A percentile compares a stretch with the other conserved stretches of the same genome.
These are phyloP conservation scores for Fragaria ananassa DNA, from an alignment of 306 rosid species.

Conservation along the genomic window DNA sequence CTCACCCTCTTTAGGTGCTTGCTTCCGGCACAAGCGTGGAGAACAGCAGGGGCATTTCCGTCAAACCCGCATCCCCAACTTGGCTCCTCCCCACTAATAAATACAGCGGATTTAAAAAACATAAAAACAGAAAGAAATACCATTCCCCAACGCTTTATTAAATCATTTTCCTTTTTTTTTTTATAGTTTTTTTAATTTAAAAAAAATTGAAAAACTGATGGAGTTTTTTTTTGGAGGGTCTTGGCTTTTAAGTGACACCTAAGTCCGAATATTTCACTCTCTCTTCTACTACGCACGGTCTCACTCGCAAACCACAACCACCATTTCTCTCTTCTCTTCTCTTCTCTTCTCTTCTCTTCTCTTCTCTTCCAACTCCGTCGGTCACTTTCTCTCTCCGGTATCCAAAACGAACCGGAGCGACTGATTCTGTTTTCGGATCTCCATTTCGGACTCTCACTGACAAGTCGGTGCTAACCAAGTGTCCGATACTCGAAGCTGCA, in stretches of 20 bases:
- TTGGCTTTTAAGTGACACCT: constrained; percentile 54
- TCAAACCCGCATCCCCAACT: neutral
- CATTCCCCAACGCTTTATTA: constrained; percentile 9
- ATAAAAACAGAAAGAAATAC: neutral
- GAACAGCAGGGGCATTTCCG: constrained; percentile 34
- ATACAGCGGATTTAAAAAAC: neutral
- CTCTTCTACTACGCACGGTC: constrained; percentile 1
- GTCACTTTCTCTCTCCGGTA: constrained; percentile 5
- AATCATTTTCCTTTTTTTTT: neutral
- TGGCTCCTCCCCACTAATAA: constrained; percentile 8
- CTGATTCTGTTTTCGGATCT: constrained; percentile 31
- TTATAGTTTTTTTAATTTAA: neutral
- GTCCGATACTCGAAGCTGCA: constrained; percentile 29
- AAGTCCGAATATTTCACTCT: constrained; percentile 55
- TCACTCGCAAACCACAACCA: constrained; percentile 29
- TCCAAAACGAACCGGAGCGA: constrained; percentile 10
- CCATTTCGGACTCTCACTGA: constrained; percentile 25
- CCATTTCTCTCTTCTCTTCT: neutral
- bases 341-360: neutral
- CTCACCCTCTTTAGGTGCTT: constrained; percentile 38
- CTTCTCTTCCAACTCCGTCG: neutral
- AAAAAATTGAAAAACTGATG: neutral
- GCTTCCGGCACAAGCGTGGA: constrained; percentile 55
- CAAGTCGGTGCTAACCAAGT: constrained; percentile 18
- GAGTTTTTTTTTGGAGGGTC: constrained; percentile 41